These are phyloP conservation scores for Abrus precatorius DNA, from an alignment of 306 rosid genomes.

Conservation along the genomic window DNA sequence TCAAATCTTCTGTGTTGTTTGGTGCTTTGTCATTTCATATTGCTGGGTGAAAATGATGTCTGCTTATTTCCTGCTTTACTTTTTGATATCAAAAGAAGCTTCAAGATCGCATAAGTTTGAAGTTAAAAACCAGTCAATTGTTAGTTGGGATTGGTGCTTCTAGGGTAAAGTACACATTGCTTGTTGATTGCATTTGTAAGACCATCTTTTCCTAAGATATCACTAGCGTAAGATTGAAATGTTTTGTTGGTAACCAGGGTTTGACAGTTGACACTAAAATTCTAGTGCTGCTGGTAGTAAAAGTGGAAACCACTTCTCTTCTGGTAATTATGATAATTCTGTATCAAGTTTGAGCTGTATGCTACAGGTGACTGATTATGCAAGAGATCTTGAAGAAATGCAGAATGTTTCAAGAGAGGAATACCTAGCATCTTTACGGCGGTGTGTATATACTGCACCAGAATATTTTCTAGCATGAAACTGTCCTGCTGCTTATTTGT, in stretches of 20 bases:
- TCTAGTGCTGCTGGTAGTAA: conserved; percentile 9
- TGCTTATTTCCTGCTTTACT: neutral
- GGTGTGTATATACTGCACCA: conserved; percentile 53
- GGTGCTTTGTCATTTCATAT: neutral
- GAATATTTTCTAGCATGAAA: conserved; percentile 36
- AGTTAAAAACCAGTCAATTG: neutral
- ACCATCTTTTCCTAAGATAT: neutral
- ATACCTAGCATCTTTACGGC: conserved; percentile 78
- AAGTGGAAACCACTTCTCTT: neutral
- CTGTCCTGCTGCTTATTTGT: conserved; percentile 36
- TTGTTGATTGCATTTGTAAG: conserved; percentile 11
- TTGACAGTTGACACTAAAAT: neutral
- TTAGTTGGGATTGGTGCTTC: conserved; percentile 1
- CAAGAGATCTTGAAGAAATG: conserved; percentile 88
- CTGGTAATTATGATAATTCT: neutral
- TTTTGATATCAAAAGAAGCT: neutral
- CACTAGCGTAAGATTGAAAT: neutral
- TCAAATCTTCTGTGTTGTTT: neutral
- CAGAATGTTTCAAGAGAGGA: conserved; percentile 81
- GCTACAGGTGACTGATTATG: conserved; percentile 78
- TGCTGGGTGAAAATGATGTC: conserved; percentile 5
- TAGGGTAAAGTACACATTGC: neutral
- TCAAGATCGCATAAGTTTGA: neutral
- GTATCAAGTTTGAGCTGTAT: conserved; percentile 6
- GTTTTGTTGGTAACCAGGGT: neutral